Evolutionary conservation across 257 asterid genomes (phyloP).

Genomic region (Penstemon davidsonii): DNA sequence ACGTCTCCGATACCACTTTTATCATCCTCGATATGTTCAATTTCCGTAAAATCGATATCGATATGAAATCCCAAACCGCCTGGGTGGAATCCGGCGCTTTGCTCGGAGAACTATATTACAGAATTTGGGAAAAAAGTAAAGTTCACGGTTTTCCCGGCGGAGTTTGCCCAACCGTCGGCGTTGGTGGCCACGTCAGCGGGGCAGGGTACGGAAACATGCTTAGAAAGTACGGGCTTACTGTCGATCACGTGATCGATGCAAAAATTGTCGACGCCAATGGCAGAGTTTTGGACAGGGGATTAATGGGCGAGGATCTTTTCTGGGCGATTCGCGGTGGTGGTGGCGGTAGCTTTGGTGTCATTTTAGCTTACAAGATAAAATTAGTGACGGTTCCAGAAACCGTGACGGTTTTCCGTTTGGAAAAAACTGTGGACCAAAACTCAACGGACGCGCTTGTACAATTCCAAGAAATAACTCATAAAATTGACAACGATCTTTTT

Average conservation of each 20-base stretch:
- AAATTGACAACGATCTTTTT: conserved; percentile 35
- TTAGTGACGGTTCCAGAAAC: conserved; percentile 32
- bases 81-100: conserved; percentile 46
- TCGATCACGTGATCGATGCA: conserved; percentile 48
- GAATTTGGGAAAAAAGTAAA: conserved; percentile 36
- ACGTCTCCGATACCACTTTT: conserved; percentile 28
- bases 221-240: conserved; percentile 34
- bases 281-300: conserved; percentile 35
- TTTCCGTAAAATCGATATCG: conserved; percentile 30
- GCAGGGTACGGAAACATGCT: conserved; percentile 40
- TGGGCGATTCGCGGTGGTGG: conserved; percentile 45
- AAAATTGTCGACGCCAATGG: conserved; percentile 40
- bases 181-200: conserved; percentile 47
- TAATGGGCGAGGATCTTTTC: conserved; percentile 51
- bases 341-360: conserved; percentile 38
- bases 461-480: conserved; percentile 25
- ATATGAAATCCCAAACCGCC: conserved; percentile 28
- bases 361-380: conserved; percentile 32
- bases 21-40: conserved; percentile 46
- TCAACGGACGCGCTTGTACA: conserved; percentile 22
- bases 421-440: conserved; percentile 18
- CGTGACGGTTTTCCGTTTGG: conserved; percentile 32
- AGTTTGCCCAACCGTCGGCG: conserved; percentile 46
- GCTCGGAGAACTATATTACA: conserved; percentile 43
- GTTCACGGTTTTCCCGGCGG: conserved; percentile 44